A percentile compares a stretch with the other conserved stretches of the same genome.
Evolutionary conservation across 1,139 yeast genomes (phyloP).

Genomic region (Saccharomycopsis crataegensis): DNA sequence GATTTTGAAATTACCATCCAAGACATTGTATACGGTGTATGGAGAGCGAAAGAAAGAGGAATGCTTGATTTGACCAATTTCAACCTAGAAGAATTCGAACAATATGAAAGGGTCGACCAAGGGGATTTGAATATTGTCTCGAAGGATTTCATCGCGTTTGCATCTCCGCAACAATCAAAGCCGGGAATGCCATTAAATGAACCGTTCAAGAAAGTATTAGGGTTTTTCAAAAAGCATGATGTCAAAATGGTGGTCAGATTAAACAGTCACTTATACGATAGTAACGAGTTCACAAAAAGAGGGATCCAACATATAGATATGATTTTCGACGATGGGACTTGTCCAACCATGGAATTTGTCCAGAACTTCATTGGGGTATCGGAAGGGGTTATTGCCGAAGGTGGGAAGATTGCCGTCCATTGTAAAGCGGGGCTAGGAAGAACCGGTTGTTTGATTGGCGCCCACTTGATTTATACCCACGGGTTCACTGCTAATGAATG

Average conservation of each 20-base stretch:
- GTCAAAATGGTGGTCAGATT: conserved; percentile 88
- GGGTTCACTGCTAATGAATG: conserved; percentile 97
- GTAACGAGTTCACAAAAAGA: conserved; percentile 70
- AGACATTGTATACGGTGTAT: conserved; percentile 90
- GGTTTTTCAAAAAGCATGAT: conserved; percentile 60
- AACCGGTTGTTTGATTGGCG: conserved; percentile 96
- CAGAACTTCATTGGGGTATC: conserved; percentile 92
- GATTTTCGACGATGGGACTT: conserved; percentile 97
- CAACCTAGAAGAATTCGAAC: conserved; percentile 88
- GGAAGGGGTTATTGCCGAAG: conserved; percentile 72
- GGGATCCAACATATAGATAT: conserved; percentile 88
- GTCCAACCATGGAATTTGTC: conserved; percentile 91
- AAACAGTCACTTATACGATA: conserved; percentile 85
- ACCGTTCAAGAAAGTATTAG: conserved; percentile 69
- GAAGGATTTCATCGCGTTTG: conserved; percentile 94
- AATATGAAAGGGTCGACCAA: conserved; percentile 90
- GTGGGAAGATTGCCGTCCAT: conserved; percentile 94
- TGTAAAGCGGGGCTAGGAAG: conserved; percentile 98
- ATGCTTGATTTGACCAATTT: conserved; percentile 83
- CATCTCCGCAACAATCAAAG: conserved; percentile 82
- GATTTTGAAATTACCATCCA: conserved; percentile 91
- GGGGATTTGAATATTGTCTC: conserved; percentile 92
- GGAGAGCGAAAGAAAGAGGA: conserved; percentile 96
- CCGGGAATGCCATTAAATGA: conserved; percentile 46
- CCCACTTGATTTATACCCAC: conserved; percentile 89